Conservation (phyloP, 345 rosid genomes). For the Eucalyptus microcorys region DNA sequence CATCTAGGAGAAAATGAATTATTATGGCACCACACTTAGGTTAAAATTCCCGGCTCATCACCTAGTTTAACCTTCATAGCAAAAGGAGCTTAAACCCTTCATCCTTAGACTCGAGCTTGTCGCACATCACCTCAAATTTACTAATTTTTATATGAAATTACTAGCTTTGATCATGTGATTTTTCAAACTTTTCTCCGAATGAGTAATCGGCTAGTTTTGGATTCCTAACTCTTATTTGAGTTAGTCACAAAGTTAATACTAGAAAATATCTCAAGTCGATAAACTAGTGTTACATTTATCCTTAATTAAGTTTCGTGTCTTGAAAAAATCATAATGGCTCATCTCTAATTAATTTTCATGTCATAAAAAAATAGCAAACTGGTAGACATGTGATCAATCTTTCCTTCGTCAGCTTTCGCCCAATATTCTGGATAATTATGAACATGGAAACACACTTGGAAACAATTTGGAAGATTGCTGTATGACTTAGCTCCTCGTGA, state of each 20-base stretch:
- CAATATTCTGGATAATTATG: neutral
- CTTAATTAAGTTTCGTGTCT: neutral
- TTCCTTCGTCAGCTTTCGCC: rapidly evolving
- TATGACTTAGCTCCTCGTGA: neutral
- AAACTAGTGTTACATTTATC: neutral
- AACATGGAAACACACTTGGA: neutral
- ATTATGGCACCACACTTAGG: too few species aligned
- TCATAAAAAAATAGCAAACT: too few species aligned
- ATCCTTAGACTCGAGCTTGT: neutral
- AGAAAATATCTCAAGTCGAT: neutral
- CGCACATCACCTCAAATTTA: neutral
- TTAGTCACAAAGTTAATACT: neutral
- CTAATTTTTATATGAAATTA: too few species aligned
- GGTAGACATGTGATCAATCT: neutral
- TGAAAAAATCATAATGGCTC: neutral
- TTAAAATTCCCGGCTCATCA: too few species aligned
- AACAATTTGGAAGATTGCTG: neutral
- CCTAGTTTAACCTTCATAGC: neutral
- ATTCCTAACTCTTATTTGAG: neutral
- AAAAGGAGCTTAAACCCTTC: neutral
- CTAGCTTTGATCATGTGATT: neutral
- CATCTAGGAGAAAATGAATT: too few species aligned
- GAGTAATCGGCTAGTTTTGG: neutral
- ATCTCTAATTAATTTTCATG: too few species aligned
- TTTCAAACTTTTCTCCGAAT: too few species aligned